Conservation (phyloP, 257 asterid species). For the Prunella vulgaris region DNA sequence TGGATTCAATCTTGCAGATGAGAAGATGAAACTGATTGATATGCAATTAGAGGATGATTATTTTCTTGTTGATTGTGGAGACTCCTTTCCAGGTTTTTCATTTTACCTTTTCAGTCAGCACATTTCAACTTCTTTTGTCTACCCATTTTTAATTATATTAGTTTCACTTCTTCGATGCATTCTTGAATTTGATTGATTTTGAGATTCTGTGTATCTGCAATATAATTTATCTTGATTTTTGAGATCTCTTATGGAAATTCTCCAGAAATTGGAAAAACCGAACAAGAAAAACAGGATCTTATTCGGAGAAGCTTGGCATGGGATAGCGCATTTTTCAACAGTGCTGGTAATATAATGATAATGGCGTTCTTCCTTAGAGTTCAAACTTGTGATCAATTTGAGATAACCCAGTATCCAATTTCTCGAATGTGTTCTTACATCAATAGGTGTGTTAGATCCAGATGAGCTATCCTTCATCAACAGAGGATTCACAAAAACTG, state of each 20-base stretch:
- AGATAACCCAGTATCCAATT: not conserved
- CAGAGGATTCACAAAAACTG: conserved; percentile 32
- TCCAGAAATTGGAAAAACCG: conserved; percentile 4
- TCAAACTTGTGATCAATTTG: not conserved
- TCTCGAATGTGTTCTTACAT: not conserved
- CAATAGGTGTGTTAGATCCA: conserved; percentile 55
- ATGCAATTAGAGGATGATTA: conserved; percentile 46
- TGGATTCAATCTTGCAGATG: conserved; percentile 30
- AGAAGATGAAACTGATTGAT: conserved; percentile 55
- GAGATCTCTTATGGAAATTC: not conserved
- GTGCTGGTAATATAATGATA: conserved; percentile 35
- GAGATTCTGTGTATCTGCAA: too few species aligned
- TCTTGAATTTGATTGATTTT: too few species aligned
- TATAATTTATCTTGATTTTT: too few species aligned
- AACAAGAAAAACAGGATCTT: conserved; percentile 27
- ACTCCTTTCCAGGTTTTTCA: conserved; percentile 19
- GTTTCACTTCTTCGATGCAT: too few species aligned
- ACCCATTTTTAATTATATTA: too few species aligned
- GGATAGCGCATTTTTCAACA: conserved; percentile 58
- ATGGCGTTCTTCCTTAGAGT: not conserved
- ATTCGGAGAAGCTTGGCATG: conserved; percentile 66
- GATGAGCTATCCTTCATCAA: conserved; percentile 53
- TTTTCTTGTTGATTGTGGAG: conserved; percentile 39
- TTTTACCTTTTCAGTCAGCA: too few species aligned
- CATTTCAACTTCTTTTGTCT: too few species aligned